Evolutionary conservation across 306 rosid species (phyloP), one percentile per base, ranked within the genome.

Genomic region (Crotalaria pallida): DNA sequence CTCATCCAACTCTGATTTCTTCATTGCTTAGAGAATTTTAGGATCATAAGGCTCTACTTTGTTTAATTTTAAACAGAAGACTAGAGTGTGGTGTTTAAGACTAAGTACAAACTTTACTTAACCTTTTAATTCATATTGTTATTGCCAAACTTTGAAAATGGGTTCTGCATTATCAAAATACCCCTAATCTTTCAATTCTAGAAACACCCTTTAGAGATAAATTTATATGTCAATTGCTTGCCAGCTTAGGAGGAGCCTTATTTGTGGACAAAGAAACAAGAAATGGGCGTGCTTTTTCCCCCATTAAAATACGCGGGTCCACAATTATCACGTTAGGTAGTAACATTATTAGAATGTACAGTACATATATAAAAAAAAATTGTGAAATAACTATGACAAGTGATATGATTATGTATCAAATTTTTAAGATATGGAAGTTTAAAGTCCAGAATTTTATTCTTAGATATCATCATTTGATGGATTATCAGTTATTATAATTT

Each of bases 171-270:
- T 21, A 21, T 44, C 23, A 62, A 62, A 24, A 17, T 33, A 29
- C 2, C 45, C 10, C 63, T 3, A 63, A 16, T 50, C 62, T 63
- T 52, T 47, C 13, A 45, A 63, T 12, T 47, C 52, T 10, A 17
- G 58, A 60, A 23, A 21, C 41, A 0, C 12, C 36, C 41, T 13
- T 34, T 18, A 2, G 29, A 15, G 18, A 62, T 23, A 33, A 3
- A 5, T 67, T 53, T 15, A 72, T 5, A 10, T 7, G 5, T 65
- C 16, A 63, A 65, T 63, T 84, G 88, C 84, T 50, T 70, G 78
- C 68, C 86, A 64, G 83, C 83, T 78, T 48, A 18, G 38, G 41
- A 74, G 77, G 40, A 55, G 57, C 56, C 44, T 67, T 23, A 64
- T 70, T 33, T 58, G 58, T 21, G 17, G 70, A 63, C 71, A 62